Evolutionary conservation across 768 basidiomycete genomes (phyloP).

Genomic region (Phylloporus sp.): DNA sequence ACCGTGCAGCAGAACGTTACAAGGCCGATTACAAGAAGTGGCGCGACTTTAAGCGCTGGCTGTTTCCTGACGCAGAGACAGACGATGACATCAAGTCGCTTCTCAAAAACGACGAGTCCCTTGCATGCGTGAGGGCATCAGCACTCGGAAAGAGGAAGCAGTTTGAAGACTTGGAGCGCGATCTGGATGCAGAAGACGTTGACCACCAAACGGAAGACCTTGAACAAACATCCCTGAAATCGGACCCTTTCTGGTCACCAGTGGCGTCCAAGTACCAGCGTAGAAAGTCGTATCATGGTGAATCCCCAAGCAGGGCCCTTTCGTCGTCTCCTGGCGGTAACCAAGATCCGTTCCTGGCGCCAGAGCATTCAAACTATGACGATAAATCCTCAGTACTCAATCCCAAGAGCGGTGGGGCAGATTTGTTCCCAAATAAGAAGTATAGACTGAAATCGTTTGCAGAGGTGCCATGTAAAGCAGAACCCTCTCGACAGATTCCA

Average conservation of each 20-base stretch:
- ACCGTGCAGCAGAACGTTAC: slow-evolving; percentile 45
- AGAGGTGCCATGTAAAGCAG: slow-evolving; percentile 15
- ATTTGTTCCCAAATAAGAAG: background rate
- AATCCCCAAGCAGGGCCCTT: slow-evolving; percentile 6
- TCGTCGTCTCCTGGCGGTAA: slow-evolving; percentile 2
- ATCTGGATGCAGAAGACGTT: slow-evolving; percentile 1
- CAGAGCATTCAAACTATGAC: background rate
- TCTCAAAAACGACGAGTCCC: slow-evolving; percentile 30
- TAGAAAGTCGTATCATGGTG: slow-evolving; percentile 18
- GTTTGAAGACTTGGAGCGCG: slow-evolving; percentile 19
- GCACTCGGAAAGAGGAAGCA: slow-evolving; percentile 28
- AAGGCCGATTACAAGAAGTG: slow-evolving; percentile 53
- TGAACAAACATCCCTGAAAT: slow-evolving; percentile 5
- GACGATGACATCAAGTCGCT: slow-evolving; percentile 25
- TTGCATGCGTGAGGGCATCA: slow-evolving; percentile 18
- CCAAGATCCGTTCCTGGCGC: slow-evolving; percentile 9
- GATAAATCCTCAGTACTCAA: background rate
- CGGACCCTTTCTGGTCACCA: background rate
- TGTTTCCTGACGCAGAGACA: slow-evolving; percentile 34
- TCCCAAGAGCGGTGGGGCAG: slow-evolving; percentile 10
- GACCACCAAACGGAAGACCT: background rate
- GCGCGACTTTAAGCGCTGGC: slow-evolving; percentile 42
- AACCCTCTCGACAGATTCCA: slow-evolving; percentile 5
- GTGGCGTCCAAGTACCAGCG: slow-evolving; percentile 5
- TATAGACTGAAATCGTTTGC: background rate